Evolutionary conservation across 2,329 filamentous ascomycete genomes (phyloP), one percentile per base, ranked within the genome.

Genomic region (Dactylonectria estremocensis): DNA sequence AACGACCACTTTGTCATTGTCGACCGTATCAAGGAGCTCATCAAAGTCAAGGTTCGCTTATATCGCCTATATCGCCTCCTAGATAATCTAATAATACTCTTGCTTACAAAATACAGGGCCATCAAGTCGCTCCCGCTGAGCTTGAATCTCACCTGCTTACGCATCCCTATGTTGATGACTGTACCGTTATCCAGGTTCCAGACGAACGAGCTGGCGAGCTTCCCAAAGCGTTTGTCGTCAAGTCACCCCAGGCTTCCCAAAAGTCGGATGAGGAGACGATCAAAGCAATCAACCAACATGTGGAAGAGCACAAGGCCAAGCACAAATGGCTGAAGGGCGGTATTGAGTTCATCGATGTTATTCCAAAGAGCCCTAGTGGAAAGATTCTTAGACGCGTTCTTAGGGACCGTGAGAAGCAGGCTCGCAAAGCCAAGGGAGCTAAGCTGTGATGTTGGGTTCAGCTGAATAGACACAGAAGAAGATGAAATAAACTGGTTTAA

Each of bases 1-100:
- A 83, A 91, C 70, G 93, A 97, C 79, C 95, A 97, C 77, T 77
- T 97, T 53, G 91, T 93, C 77, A 92, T 97, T 66, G 92, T 94
- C 1, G 95, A 97, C 77, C 89, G 94, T 16, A 79, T 85, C 64
- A 86, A 88, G 73, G 89, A 94, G 76, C 82, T 93, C 53, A 93
- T 93, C 81, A 93, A 93, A 78, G 91, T 93, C 76, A 93, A 93
- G 84, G 90, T 91, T 80, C 3, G 50, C 20, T 13, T 28, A 28
- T 7, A 28, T 28, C 24, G 2, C 7, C 24, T 28, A 28, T 7
- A 28, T 28, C 24, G 2, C 7, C 24, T 7, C 24, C 24, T 7
- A 7, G 7, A 28, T 28, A 28, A 28, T 28, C 24, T 28, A 28
- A 28, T 28, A 28, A 28, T 1, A 7, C 24, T 28, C 7, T 7